These are phyloP conservation scores for Striga asiatica DNA, from an alignment of 257 asterid species.

Conservation along the genomic window DNA sequence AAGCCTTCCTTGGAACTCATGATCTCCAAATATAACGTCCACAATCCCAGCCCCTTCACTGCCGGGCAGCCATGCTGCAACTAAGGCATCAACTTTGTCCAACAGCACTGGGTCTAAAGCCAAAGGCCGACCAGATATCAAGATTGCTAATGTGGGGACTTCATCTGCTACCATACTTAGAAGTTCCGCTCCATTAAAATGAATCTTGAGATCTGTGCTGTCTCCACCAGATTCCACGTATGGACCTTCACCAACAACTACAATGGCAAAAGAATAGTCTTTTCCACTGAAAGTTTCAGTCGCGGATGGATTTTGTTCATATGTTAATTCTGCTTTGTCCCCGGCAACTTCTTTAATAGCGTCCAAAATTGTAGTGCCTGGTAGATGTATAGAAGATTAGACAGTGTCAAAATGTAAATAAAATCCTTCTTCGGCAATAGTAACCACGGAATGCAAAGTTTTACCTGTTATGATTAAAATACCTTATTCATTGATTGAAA, in stretches of 20 bases:
- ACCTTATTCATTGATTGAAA: no score
- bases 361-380: slow-evolving; percentile 75
- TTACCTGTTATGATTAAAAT: no score
- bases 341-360: slow-evolving; percentile 51
- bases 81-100: slow-evolving; percentile 53
- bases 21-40: slow-evolving; percentile 73
- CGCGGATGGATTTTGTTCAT: slow-evolving; percentile 47
- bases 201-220: slow-evolving; percentile 47
- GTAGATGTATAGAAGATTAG: no score
- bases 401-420: no score
- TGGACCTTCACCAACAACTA: slow-evolving; percentile 72
- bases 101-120: slow-evolving; percentile 36
- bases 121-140: slow-evolving; percentile 78
- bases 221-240: slow-evolving; percentile 72
- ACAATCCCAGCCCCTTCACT: slow-evolving; percentile 61
- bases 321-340: slow-evolving; percentile 43
- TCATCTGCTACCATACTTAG: slow-evolving; percentile 33
- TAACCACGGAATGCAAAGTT: no score
- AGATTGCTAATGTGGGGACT: slow-evolving; percentile 49
- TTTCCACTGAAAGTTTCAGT: slow-evolving; percentile 20
- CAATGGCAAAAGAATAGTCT: slow-evolving; percentile 55
- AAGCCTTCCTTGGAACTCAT: slow-evolving; percentile 58
- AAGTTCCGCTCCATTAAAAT: slow-evolving; percentile 44
- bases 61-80: slow-evolving; percentile 91
- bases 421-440: no score